phyloP scores from a whole-genome alignment of 1,284 basidiomycete genomes.

The Sutorius eximius region DNA sequence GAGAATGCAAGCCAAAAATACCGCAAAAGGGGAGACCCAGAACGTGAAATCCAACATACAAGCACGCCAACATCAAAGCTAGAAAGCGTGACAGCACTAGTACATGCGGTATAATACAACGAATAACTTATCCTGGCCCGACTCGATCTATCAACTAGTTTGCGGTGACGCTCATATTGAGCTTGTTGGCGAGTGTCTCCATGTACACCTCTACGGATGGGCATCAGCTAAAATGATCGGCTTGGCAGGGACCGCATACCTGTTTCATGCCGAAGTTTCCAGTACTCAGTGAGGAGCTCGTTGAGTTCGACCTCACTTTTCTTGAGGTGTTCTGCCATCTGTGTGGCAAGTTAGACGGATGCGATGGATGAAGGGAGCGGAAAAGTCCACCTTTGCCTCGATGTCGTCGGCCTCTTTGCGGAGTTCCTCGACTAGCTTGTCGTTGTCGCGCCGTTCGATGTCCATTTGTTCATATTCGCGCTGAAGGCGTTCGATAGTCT shows the following conservation, averaged over 20 bases:
- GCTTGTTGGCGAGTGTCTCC: conserved; percentile 72
- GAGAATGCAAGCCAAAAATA: conserved; percentile 48
- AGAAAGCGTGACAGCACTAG: conserved; percentile 1
- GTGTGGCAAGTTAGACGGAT: conserved; percentile 5
- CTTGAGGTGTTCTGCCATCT: conserved; percentile 76
- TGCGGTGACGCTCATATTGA: conserved; percentile 54
- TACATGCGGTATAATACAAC: conserved; percentile 21
- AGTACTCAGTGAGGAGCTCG: conserved; percentile 78
- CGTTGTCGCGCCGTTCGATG: conserved; percentile 70
- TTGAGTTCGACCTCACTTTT: conserved; percentile 73
- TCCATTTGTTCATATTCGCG: conserved; percentile 77
- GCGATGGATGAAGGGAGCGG: background rate
- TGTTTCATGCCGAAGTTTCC: conserved; percentile 74
- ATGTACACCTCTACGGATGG: conserved; percentile 65
- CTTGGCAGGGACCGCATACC: conserved; percentile 43
- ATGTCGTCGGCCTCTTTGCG: conserved; percentile 64
- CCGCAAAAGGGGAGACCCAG: conserved; percentile 30
- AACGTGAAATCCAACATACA: conserved; percentile 13
- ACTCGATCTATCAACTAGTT: conserved; percentile 32
- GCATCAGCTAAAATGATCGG: conserved; percentile 6
- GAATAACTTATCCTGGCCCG: conserved; percentile 19
- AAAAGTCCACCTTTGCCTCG: conserved; percentile 54
- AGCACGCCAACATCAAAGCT: background rate
- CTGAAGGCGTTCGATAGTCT: conserved; percentile 70
- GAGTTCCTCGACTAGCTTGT: conserved; percentile 71